These are phyloP conservation scores for Lasiodiplodia gonubiensis DNA, from an alignment of 2,329 filamentous ascomycete genomes.

Conservation along the genomic window DNA sequence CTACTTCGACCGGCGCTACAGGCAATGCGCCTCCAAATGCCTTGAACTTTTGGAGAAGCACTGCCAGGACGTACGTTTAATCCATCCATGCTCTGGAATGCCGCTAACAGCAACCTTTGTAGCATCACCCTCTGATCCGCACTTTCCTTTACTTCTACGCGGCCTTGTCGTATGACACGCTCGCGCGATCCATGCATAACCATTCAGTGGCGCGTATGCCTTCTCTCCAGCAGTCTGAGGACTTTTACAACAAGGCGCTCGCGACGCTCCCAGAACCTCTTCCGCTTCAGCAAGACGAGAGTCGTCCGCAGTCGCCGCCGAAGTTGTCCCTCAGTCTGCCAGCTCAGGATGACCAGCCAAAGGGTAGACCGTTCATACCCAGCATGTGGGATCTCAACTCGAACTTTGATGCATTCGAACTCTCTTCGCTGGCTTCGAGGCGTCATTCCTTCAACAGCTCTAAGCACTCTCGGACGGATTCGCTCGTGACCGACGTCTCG, in stretches of 20 bases:
- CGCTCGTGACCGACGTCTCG: constrained; percentile 15
- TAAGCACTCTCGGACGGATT: constrained; percentile 14
- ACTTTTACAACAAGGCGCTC: constrained; percentile 43
- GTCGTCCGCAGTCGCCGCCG: constrained; percentile 1
- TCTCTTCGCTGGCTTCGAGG: neutral
- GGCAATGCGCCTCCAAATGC: constrained; percentile 42
- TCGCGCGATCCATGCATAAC: constrained; percentile 43
- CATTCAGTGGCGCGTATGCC: constrained; percentile 37
- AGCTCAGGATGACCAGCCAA: neutral
- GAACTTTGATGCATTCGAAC: neutral
- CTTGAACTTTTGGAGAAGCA: constrained; percentile 37
- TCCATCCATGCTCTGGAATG: neutral
- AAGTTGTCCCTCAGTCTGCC: constrained; percentile 1
- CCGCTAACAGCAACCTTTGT: neutral
- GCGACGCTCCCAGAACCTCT: constrained; percentile 31
- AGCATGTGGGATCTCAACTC: constrained; percentile 25
- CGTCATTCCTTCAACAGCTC: constrained; percentile 15
- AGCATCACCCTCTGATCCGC: constrained; percentile 44
- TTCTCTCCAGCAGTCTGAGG: constrained; percentile 43
- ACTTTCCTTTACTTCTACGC: constrained; percentile 47
- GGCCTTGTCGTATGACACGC: constrained; percentile 45
- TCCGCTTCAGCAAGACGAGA: neutral
- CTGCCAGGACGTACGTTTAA: constrained; percentile 5
- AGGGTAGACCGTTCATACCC: neutral
- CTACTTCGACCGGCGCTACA: constrained; percentile 41